Conservation (phyloP, 2,329 filamentous ascomycete species). For the Periconia macrospinosa region DNA sequence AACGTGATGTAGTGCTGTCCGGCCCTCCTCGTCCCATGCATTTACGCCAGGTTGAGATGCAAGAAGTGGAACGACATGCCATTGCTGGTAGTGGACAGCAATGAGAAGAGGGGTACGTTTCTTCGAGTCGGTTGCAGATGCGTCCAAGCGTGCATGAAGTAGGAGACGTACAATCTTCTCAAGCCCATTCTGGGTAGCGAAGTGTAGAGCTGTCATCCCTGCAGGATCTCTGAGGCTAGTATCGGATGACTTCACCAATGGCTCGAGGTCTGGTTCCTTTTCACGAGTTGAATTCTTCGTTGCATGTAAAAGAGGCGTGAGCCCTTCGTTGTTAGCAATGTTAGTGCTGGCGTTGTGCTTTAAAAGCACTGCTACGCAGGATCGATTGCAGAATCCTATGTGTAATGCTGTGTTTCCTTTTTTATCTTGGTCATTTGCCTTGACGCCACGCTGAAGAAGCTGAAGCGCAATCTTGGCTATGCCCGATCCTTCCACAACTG, state of each 20-base stretch:
- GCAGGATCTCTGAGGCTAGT: constrained; percentile 16
- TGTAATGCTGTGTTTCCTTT: constrained; percentile 32
- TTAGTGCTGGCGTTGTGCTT: constrained; percentile 23
- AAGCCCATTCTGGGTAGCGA: constrained; percentile 32
- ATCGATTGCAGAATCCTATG: constrained; percentile 21
- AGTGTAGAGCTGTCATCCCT: constrained; percentile 27
- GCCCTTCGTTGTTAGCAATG: constrained; percentile 17
- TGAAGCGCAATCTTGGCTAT: constrained; percentile 21
- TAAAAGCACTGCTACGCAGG: constrained; percentile 28
- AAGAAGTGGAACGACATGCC: constrained; percentile 28
- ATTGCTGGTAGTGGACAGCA: constrained; percentile 30
- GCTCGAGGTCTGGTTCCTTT: constrained; percentile 25
- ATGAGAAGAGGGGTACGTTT: constrained; percentile 34
- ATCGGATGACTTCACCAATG: constrained; percentile 26
- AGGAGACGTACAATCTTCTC: constrained; percentile 19
- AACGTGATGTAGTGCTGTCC: constrained; percentile 37
- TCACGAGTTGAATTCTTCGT: constrained; percentile 12
- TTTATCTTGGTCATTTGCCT: constrained; percentile 24
- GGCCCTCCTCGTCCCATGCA: constrained; percentile 32
- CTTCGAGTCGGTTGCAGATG: constrained; percentile 21
- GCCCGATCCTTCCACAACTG: constrained; percentile 18
- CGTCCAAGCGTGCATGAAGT: constrained; percentile 26
- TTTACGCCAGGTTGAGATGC: constrained; percentile 33
- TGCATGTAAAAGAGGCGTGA: constrained; percentile 27
- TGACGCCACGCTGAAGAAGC: constrained; percentile 26